Percentiles rank a stretch among this genome's conserved stretches.
These are phyloP conservation scores for Trichoderma semiorbis DNA, from an alignment of 2,329 filamentous ascomycete species.

Conservation along the genomic window DNA sequence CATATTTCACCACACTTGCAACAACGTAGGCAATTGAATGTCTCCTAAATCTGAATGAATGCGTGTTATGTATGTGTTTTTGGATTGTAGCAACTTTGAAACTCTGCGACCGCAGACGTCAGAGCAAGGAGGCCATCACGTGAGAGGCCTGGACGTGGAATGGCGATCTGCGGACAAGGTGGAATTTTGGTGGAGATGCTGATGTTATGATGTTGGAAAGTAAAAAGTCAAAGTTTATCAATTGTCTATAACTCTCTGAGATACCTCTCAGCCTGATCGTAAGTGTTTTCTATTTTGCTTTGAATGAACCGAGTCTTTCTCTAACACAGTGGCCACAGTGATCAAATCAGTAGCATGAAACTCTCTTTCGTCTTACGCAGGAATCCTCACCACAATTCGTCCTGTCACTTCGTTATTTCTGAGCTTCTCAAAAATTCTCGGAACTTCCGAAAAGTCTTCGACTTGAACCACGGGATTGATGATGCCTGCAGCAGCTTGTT, in stretches of 20 bases:
- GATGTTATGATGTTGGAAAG: background rate
- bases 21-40: background rate
- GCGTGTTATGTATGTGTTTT: background rate
- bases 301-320: background rate
- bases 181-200: slow-evolving; percentile 11
- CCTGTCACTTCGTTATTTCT: background rate
- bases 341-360: background rate
- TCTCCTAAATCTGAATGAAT: background rate
- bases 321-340: background rate
- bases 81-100: background rate
- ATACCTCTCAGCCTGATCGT: background rate
- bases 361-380: background rate
- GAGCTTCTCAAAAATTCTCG: background rate
- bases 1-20: slow-evolving; percentile 31
- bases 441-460: background rate
- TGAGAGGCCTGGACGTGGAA: background rate
- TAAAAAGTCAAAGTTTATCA: background rate
- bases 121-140: slow-evolving; percentile 2
- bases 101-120: background rate
- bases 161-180: background rate
- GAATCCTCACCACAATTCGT: slow-evolving; percentile 12
- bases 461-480: background rate
- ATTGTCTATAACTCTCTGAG: background rate
- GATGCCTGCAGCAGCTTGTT: background rate
- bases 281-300: background rate